These are phyloP conservation scores for Magnaporthiopsis poae DNA, from an alignment of 2,329 filamentous ascomycete genomes.

Conservation along the genomic window DNA sequence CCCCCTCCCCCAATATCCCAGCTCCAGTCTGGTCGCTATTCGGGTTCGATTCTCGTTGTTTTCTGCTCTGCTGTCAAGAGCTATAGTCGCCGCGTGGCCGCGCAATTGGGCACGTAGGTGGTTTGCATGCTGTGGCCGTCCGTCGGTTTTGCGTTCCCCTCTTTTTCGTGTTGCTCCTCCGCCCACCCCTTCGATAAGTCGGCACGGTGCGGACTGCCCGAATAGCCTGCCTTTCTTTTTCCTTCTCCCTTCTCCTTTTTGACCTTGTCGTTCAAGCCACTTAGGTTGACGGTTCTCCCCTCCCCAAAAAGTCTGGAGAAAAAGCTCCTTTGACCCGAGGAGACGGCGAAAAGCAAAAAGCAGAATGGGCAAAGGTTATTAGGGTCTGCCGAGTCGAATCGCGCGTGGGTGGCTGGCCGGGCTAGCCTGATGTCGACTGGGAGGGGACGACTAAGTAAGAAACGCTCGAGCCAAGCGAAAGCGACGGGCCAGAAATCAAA, in stretches of 20 bases:
- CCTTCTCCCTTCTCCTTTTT: background rate
- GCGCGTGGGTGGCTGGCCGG: background rate
- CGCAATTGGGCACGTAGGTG: background rate
- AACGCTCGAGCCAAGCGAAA: background rate
- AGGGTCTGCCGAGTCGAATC: background rate
- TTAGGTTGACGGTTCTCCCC: background rate
- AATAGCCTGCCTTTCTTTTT: background rate
- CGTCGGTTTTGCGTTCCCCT: background rate
- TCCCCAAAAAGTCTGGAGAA: background rate
- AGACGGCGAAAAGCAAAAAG: background rate
- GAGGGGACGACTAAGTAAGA: background rate
- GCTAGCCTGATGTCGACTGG: background rate
- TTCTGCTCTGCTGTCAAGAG: background rate
- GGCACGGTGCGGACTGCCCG: background rate
- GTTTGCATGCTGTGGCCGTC: background rate
- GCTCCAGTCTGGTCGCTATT: background rate
- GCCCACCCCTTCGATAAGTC: background rate
- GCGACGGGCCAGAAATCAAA: background rate
- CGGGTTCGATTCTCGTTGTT: background rate
- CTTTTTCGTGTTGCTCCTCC: background rate
- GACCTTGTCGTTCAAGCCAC: background rate
- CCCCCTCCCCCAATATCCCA: background rate
- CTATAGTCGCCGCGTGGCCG: background rate
- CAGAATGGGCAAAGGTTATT: background rate
- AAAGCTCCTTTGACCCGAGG: background rate